Conservation (phyloP, 2,329 filamentous ascomycete genomes). For the Sodiomyces alkalinus region DNA sequence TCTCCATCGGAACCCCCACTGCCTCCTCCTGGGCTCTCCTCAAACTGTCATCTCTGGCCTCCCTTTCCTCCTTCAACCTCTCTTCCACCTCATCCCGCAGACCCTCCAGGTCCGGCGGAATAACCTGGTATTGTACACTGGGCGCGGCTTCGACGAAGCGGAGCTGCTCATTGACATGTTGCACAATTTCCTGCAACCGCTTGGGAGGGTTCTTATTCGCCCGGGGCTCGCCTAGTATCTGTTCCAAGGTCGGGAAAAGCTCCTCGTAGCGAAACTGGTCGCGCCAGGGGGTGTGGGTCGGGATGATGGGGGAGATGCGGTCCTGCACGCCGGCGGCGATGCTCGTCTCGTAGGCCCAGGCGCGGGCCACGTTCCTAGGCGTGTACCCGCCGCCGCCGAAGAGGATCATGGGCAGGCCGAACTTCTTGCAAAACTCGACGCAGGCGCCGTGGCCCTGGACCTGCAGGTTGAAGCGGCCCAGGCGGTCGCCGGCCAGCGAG, state of each 20-base stretch:
- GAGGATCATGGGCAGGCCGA: conserved; percentile 69
- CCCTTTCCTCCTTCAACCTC: conserved; percentile 46
- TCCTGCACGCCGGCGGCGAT: conserved; percentile 67
- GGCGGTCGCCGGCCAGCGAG: conserved; percentile 79
- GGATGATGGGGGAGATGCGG: conserved; percentile 57
- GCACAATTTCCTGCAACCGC: conserved; percentile 57
- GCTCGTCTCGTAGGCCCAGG: conserved; percentile 93
- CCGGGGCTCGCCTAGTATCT: conserved; percentile 49
- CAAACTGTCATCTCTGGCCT: conserved; percentile 39
- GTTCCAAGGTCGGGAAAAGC: conserved; percentile 73
- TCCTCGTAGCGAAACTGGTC: conserved; percentile 71
- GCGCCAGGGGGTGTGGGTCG: conserved; percentile 68
- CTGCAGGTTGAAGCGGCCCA: conserved; percentile 93
- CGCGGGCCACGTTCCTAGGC: conserved; percentile 85
- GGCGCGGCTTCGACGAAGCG: conserved; percentile 74
- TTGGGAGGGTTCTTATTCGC: conserved; percentile 70
- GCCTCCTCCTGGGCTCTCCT: conserved; percentile 41
- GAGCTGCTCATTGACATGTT: conserved; percentile 71
- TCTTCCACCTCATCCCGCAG: conserved; percentile 56
- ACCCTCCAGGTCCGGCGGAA: conserved; percentile 61
- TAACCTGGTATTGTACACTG: conserved; percentile 69
- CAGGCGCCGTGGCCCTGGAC: conserved; percentile 89
- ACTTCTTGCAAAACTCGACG: conserved; percentile 73
- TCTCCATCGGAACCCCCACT: conserved; percentile 41
- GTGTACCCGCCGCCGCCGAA: conserved; percentile 95